These are phyloP conservation scores for Tinospora cordifolia DNA, from an alignment of 164 flowering plant genomes.

Conservation along the genomic window DNA sequence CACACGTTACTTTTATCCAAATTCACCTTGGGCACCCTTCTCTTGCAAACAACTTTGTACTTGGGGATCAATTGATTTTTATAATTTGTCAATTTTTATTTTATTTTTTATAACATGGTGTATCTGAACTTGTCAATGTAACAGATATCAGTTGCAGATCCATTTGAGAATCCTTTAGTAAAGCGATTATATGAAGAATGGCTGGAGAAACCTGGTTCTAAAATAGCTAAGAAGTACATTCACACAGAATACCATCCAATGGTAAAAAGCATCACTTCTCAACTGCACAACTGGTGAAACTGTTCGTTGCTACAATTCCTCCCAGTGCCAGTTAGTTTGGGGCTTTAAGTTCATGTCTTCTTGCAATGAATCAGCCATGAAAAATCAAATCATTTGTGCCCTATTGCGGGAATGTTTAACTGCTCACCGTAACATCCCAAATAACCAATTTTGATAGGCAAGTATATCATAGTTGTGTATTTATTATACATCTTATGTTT, in stretches of 20 bases:
- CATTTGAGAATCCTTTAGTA: conserved; percentile 62
- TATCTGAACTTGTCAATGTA: no score
- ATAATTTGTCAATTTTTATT: not conserved
- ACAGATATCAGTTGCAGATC: conserved; percentile 65
- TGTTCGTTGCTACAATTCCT: not conserved
- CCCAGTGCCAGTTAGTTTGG: not conserved
- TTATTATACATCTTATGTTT: conserved; percentile 1
- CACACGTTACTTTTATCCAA: not conserved
- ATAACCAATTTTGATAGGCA: conserved; percentile 2
- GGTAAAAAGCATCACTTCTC: conserved; percentile 61
- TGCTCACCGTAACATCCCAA: not conserved
- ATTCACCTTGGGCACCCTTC: not conserved
- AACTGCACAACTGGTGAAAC: conserved; percentile 74
- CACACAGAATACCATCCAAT: conserved; percentile 85
- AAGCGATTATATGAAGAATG: conserved; percentile 68
- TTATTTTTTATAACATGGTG: no score
- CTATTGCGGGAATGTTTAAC: no score
- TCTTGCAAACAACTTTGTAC: not conserved
- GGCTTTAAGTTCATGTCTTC: not conserved
- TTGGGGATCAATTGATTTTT: not conserved
- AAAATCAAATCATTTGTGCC: not conserved
- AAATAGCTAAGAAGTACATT: conserved; percentile 52
- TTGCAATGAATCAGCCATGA: not conserved
- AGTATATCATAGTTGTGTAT: not conserved
- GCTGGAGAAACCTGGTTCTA: conserved; percentile 85